These are phyloP conservation scores for Cercospora sp. DNA, from an alignment of 2,329 filamentous ascomycete genomes.

Conservation along the genomic window DNA sequence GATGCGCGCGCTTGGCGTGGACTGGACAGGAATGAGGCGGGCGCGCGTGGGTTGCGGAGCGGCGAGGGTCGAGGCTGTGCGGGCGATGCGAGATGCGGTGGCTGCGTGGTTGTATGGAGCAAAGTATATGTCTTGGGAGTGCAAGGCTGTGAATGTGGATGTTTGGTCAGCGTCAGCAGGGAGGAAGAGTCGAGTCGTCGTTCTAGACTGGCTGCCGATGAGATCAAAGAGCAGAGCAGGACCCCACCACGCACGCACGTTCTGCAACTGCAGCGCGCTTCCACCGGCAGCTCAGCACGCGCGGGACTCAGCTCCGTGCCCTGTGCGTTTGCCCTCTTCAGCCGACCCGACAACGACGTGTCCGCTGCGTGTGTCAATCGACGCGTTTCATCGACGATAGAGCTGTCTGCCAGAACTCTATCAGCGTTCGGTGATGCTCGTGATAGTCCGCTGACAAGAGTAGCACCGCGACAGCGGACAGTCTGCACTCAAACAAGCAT, in stretches of 20 bases:
- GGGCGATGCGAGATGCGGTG: not conserved
- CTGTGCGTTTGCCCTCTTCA: not conserved
- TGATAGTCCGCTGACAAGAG: not conserved
- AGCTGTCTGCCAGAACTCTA: not conserved
- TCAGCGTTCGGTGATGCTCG: not conserved
- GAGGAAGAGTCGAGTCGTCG: not conserved
- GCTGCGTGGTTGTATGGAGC: not conserved
- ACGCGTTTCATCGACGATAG: not conserved
- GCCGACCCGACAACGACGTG: not conserved
- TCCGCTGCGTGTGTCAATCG: not conserved
- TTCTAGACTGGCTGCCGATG: not conserved
- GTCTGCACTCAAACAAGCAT: not conserved
- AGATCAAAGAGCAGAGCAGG: not conserved
- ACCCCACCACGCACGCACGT: not conserved
- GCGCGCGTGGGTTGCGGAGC: not conserved
- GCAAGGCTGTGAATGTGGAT: not conserved
- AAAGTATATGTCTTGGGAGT: not conserved
- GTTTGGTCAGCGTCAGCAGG: not conserved
- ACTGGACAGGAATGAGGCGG: not conserved
- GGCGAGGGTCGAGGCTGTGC: not conserved
- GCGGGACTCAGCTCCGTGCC: not conserved
- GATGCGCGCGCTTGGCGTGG: constrained; percentile 4
- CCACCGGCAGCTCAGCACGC: not conserved
- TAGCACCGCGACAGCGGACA: not conserved
- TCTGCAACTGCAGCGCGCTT: not conserved